phyloP scores from a whole-genome alignment of 2,329 filamentous ascomycete genomes.

The Pestalotiopsis sp. region DNA sequence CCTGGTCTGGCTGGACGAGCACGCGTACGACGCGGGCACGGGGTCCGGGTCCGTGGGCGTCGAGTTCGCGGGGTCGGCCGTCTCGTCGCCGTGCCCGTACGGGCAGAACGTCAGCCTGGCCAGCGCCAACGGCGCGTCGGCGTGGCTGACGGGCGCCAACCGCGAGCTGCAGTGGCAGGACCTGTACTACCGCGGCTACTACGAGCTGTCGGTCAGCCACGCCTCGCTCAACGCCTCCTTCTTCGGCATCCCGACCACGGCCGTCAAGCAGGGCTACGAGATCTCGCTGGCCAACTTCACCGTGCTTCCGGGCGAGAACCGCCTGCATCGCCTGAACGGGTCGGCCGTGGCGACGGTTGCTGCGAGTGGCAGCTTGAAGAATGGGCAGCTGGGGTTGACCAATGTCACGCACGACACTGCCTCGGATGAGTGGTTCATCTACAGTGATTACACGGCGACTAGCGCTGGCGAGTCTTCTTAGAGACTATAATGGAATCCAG shows the following conservation, averaged over 20 bases:
- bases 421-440: constrained; percentile 24
- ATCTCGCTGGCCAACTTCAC: constrained; percentile 66
- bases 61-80: constrained; percentile 60
- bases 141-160: constrained; percentile 50
- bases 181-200: constrained; percentile 67
- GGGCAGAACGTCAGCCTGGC: constrained; percentile 59
- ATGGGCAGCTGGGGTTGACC: constrained; percentile 27
- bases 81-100: constrained; percentile 58
- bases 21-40: constrained; percentile 45
- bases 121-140: constrained; percentile 46
- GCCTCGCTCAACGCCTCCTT: constrained; percentile 57
- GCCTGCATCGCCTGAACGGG: constrained; percentile 35
- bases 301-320: constrained; percentile 58
- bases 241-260: constrained; percentile 54
- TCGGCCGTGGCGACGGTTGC: constrained; percentile 26
- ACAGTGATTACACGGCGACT: constrained; percentile 15
- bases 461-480: background rate
- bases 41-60: constrained; percentile 50
- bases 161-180: constrained; percentile 65
- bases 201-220: constrained; percentile 57
- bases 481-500: background rate
- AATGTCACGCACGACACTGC: constrained; percentile 65
- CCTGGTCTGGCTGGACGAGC: constrained; percentile 49
- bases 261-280: constrained; percentile 57
- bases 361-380: constrained; percentile 52